A percentile compares a stretch with the other conserved stretches of the same genome.
These are phyloP conservation scores for Lipomyces oligophaga DNA, from an alignment of 805 yeast species.

Conservation along the genomic window DNA sequence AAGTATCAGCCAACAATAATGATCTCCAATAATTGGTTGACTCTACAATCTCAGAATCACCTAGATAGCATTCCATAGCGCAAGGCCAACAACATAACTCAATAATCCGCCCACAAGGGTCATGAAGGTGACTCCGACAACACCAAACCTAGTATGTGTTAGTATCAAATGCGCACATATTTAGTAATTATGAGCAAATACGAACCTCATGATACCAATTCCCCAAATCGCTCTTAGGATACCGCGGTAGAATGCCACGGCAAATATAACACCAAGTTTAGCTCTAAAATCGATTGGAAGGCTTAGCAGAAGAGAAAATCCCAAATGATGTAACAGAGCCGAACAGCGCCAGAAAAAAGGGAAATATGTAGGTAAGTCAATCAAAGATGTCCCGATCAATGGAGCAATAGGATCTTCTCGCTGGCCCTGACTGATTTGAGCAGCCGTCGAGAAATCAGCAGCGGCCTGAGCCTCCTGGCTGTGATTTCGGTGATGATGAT, in stretches of 20 bases:
- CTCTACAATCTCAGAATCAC: too few species aligned
- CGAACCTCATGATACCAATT: slow-evolving; percentile 26
- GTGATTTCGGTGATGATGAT: slow-evolving; percentile 16
- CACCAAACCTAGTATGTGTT: slow-evolving; percentile 12
- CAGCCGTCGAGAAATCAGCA: slow-evolving; percentile 22
- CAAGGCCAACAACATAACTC: slow-evolving; percentile 20
- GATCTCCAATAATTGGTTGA: too few species aligned
- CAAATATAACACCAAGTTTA: slow-evolving; percentile 4
- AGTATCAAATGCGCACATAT: too few species aligned
- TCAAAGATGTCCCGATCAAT: slow-evolving; percentile 22
- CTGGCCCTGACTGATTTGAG: slow-evolving; percentile 20
- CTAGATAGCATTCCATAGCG: slow-evolving; percentile 23
- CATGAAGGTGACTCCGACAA: slow-evolving; percentile 25
- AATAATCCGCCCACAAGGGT: slow-evolving; percentile 24
- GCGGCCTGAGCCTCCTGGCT: slow-evolving; percentile 15
- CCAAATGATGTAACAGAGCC: slow-evolving; percentile 22
- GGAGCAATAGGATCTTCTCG: slow-evolving; percentile 27
- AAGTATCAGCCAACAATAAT: too few species aligned
- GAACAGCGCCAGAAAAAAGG: slow-evolving; percentile 27
- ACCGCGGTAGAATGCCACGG: slow-evolving; percentile 22
- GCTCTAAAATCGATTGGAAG: slow-evolving; percentile 9
- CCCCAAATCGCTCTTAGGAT: slow-evolving; percentile 24
- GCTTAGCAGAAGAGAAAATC: slow-evolving; percentile 22
- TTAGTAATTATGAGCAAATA: neutral
- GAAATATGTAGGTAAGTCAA: slow-evolving; percentile 25